phyloP scores from a whole-genome alignment of 495 filamentous ascomycete species.

The Halenospora varia region DNA sequence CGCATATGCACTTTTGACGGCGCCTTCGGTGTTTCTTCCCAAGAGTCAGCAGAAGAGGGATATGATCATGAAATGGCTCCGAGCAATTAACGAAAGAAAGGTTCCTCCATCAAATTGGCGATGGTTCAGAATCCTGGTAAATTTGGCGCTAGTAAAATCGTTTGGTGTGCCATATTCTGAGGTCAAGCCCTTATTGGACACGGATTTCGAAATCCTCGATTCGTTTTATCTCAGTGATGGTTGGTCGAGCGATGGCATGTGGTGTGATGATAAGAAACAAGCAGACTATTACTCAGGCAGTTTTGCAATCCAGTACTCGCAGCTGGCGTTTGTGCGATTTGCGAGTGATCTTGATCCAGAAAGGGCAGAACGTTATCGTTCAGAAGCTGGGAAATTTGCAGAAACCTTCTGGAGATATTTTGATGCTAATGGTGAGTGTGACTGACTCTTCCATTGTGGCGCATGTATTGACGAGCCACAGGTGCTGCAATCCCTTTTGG shows the following conservation, averaged over 20 bases:
- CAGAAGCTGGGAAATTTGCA: constrained; percentile 45
- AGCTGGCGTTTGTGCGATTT: constrained; percentile 51
- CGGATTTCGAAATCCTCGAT: constrained; percentile 56
- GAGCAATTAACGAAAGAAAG: constrained; percentile 49
- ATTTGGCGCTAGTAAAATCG: constrained; percentile 51
- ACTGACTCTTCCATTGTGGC: too few relatives aligned
- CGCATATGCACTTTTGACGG: constrained; percentile 32
- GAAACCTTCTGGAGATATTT: constrained; percentile 55
- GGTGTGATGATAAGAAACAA: constrained; percentile 41
- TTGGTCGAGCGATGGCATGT: constrained; percentile 53
- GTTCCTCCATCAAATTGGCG: constrained; percentile 34
- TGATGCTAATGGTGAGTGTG: not conserved
- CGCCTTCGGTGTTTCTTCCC: too few relatives aligned
- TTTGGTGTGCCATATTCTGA: constrained; percentile 40
- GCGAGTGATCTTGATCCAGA: constrained; percentile 49
- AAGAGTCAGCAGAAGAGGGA: too few relatives aligned
- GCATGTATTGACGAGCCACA: not conserved
- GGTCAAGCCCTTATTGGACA: constrained; percentile 36
- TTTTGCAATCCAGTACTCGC: constrained; percentile 57
- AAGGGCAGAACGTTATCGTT: constrained; percentile 45
- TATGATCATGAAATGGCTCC: constrained; percentile 50
- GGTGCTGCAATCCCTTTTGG: constrained; percentile 74
- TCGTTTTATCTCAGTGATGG: constrained; percentile 55
- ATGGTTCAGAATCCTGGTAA: constrained; percentile 60
- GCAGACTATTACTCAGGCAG: constrained; percentile 62